phyloP scores from a whole-genome alignment of 2,329 filamentous ascomycete genomes.

The Ilyonectria destructans region DNA sequence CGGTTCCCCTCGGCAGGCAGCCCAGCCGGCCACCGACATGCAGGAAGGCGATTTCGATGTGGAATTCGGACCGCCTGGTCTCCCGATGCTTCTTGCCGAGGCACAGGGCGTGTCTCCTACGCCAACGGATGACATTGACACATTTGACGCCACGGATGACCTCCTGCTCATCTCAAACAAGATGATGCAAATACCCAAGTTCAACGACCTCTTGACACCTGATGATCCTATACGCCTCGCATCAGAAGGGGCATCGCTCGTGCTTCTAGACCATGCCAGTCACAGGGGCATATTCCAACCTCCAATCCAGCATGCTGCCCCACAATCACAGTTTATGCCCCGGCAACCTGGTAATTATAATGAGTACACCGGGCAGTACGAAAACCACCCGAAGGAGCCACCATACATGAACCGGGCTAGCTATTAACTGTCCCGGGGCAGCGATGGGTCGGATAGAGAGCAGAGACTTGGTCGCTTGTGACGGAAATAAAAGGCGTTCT shows the following conservation, averaged over 20 bases:
- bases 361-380: constrained; percentile 41
- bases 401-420: constrained; percentile 37
- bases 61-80: constrained; percentile 46
- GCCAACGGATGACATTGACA: constrained; percentile 35
- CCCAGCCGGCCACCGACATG: constrained; percentile 14
- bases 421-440: constrained; percentile 15
- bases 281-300: constrained; percentile 42
- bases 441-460: neutral
- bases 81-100: constrained; percentile 50
- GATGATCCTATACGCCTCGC: constrained; percentile 28
- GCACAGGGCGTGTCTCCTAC: constrained; percentile 42
- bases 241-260: constrained; percentile 31
- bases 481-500: neutral
- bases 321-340: constrained; percentile 40
- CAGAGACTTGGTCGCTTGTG: neutral
- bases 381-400: constrained; percentile 34
- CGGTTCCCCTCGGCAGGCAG: constrained; percentile 16
- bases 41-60: constrained; percentile 36
- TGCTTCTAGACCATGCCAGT: constrained; percentile 34
- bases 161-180: constrained; percentile 42
- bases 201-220: constrained; percentile 40
- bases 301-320: constrained; percentile 4
- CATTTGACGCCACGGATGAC: constrained; percentile 44
- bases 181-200: constrained; percentile 32
- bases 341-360: constrained; percentile 42